These are phyloP conservation scores for Exsudoporus floridanus DNA, from an alignment of 1,284 basidiomycete species.

Conservation along the genomic window DNA sequence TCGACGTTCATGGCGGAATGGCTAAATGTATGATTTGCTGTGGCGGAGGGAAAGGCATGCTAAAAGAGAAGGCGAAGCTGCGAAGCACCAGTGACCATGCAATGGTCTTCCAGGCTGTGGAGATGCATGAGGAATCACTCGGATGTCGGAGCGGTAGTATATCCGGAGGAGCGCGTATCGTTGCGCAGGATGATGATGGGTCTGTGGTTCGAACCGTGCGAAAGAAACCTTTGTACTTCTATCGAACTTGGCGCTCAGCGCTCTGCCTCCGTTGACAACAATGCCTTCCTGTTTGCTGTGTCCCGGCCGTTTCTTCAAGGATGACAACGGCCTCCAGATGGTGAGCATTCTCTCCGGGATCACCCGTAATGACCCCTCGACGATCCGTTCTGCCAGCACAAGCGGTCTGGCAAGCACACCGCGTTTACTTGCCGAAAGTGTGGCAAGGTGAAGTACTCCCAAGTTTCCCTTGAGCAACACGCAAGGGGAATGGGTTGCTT, in stretches of 20 bases:
- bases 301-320: slow-evolving; percentile 16
- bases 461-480: slow-evolving; percentile 17
- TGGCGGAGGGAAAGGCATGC: too few species aligned
- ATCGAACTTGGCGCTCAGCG: neutral
- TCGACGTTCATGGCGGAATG: too few species aligned
- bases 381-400: slow-evolving; percentile 15
- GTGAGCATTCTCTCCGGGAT: slow-evolving; percentile 13
- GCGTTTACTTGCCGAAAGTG: slow-evolving; percentile 14
- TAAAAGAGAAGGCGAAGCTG: too few species aligned
- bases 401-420: slow-evolving; percentile 10
- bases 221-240: neutral
- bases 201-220: slow-evolving; percentile 10
- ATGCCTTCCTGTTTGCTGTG: slow-evolving; percentile 25
- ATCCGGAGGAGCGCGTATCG: too few species aligned
- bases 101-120: too few species aligned
- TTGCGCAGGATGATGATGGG: too few species aligned
- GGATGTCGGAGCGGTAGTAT: too few species aligned
- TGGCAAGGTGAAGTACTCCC: neutral
- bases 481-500: slow-evolving; percentile 10
- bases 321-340: slow-evolving; percentile 8
- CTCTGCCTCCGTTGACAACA: neutral
- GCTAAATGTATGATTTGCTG: too few species aligned
- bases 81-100: too few species aligned
- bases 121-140: too few species aligned
- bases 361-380: neutral